A percentile compares a stretch with the other conserved stretches of the same genome.
phyloP scores from a whole-genome alignment of 345 rosid genomes.

The Camelina sativa region DNA sequence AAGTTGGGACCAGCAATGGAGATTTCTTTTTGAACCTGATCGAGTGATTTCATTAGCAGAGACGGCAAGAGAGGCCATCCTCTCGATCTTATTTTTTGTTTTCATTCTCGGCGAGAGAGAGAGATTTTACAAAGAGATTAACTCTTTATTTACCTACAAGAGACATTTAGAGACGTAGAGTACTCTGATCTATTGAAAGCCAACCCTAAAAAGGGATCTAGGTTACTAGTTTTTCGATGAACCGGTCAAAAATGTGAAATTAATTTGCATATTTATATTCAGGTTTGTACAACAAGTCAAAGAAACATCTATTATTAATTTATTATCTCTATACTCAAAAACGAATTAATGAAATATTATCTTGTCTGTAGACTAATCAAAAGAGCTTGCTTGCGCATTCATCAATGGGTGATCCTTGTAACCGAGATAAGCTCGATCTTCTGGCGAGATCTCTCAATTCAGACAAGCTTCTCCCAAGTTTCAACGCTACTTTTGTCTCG shows the following conservation, averaged over 20 bases:
- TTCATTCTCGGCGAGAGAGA: too few relatives aligned
- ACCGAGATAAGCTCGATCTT: conserved; percentile 27
- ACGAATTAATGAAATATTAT: background rate
- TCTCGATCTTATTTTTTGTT: too few relatives aligned
- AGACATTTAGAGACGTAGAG: too few relatives aligned
- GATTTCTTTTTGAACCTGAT: too few relatives aligned
- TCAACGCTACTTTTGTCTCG: conserved; percentile 40
- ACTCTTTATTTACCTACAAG: too few relatives aligned
- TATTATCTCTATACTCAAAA: background rate
- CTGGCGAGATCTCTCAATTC: conserved; percentile 40
- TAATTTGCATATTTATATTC: background rate
- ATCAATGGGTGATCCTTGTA: conserved; percentile 22
- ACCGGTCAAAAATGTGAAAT: background rate
- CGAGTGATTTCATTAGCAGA: too few relatives aligned
- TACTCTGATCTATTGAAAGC: too few relatives aligned
- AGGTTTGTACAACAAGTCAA: background rate
- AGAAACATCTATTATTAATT: background rate
- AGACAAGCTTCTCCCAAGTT: conserved; percentile 44
- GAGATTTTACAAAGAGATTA: too few relatives aligned
- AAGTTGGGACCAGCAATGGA: too few relatives aligned
- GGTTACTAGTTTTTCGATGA: background rate
- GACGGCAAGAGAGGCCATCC: too few relatives aligned
- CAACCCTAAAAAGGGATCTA: background rate
- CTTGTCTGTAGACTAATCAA: background rate
- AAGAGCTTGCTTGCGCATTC: conserved; percentile 43